Evolutionary conservation across 306 rosid species (phyloP), one percentile per base, ranked within the genome.

Genomic region (Lagenaria siceraria): DNA sequence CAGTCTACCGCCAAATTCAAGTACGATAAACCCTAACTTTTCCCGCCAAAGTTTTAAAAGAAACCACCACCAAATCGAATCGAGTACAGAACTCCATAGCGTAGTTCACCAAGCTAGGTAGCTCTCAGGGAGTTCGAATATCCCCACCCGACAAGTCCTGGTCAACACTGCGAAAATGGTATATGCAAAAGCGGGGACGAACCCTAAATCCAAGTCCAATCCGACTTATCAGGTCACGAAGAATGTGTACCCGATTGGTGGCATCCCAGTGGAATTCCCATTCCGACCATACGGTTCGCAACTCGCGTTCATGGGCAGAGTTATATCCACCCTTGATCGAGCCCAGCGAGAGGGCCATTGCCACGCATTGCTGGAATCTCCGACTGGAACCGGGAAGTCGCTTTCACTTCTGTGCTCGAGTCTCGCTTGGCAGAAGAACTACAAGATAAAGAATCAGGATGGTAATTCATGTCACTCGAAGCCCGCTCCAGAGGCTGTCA

Each of bases 281-380:
- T 91, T 86, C 86, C 86, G 82, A n/a, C 97, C 98, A 17, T 94
- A 94, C 76, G 98, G 95, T 17, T 79, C 96, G 13, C 98, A 94
- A 85, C 89, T 91, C 63, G 94, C 92, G 0, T 94, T 91, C 56
- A 94, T 94, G 98, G 93, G 93, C 14, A 81, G 97, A 78, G 97
- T 91, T 8, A 89, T 94, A 78, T 87, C 96, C 58, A 91, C 98
- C 40, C 98, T 94, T 40, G 87, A 90, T 76, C 94, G 87, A 52
- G 96, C 97, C 40, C 90, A 81, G 78, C 81, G 78, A n/a, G 93
- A 93, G 78, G 97, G 96, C 53, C 97, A 84, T 79, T 94, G 91
- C 82, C 98, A 94, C 84, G 98, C 98, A 3, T 76, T 94, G 76
- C 94, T 94, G 27, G 98, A 94, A 80, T 91, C 98, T 72, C 98